Base-by-base conservation (phyloP, 2,329 filamentous ascomycete genomes). In the Trichophyton schoenleinii region DNA sequence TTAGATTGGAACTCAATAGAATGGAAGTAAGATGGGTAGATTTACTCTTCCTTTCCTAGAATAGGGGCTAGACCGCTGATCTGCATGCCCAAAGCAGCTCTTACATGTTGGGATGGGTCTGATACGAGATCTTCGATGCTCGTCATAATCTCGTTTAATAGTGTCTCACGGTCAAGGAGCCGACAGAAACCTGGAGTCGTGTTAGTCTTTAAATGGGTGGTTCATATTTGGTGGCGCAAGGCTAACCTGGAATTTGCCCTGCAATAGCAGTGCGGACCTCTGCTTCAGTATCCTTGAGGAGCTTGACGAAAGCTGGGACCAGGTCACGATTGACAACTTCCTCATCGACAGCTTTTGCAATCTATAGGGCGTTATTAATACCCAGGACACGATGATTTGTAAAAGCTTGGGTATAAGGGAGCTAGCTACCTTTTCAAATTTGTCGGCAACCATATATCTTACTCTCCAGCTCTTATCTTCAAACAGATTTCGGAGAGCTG, bases 391-490 rank as follows among this genome's bases (percentile, higher is more conserved):
- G 31, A 13, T 49, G 22, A 9, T 13, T 9, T 13, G 18, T 18
- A 8, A 13, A 48, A 48, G n/a, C 3, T 31, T 38, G 34, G 0
- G 3, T 38, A 13, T 31, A 13, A 28, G 15, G n/a, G 8, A 46
- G 25, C 34, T 57, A 18, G 71, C 58, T 71, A 90, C 90, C 87
- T 97, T 96, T 77, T 99, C 94, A 71, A 96, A 99, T 73, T 91
- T 85, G 75, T 99, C 94, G 57, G 94, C 94, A 69, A 99, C 94
- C 94, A 99, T 99, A 77, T 97, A 99, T 73, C 94, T 85, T 63
- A 99, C 94, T 71, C 94, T 86, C 94, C 94, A 99, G 79, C 94
- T 97, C 84, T 97, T 99, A 75, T 99, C 94, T 71, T 96, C 94
- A 77, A 99, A 97, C 71, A 99, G 77, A 77, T 85, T 95, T 69